phyloP scores from a whole-genome alignment of 352 stramenopile genomes.

The Globisporangium lucens region DNA sequence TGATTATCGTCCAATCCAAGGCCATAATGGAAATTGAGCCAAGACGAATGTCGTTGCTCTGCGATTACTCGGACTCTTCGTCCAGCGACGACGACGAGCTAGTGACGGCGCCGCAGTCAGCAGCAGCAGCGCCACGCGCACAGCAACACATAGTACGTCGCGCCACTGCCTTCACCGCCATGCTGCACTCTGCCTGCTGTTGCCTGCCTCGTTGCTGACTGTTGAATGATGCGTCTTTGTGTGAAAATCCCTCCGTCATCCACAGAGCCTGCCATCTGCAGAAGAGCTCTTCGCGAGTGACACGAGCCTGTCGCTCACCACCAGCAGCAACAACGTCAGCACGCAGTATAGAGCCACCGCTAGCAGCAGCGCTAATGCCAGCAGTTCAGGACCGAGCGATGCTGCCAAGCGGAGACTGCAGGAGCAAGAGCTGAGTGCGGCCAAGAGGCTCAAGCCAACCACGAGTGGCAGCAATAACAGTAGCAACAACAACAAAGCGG shows the following conservation, averaged over 20 bases:
- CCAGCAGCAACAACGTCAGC: slow-evolving; percentile 1
- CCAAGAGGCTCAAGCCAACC: slow-evolving; percentile 16
- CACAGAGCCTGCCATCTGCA: slow-evolving; percentile 30
- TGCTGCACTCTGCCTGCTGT: background rate
- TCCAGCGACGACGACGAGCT: slow-evolving; percentile 27
- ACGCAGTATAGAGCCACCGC: slow-evolving; percentile 9
- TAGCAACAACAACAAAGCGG: background rate
- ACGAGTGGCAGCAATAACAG: slow-evolving; percentile 1
- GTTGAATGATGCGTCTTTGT: background rate
- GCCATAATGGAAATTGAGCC: background rate
- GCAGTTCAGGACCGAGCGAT: background rate
- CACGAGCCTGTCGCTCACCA: slow-evolving; percentile 20
- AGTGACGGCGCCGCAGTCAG: background rate
- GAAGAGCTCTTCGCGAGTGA: slow-evolving; percentile 46
- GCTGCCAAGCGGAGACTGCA: slow-evolving; percentile 13
- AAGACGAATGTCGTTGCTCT: slow-evolving; percentile 43
- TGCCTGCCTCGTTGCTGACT: background rate
- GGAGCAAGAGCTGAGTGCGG: slow-evolving; percentile 4
- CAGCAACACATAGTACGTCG: slow-evolving; percentile 11
- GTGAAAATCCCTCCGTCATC: too few species aligned
- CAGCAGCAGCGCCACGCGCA: background rate
- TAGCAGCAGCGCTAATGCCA: background rate
- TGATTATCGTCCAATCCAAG: too few species aligned
- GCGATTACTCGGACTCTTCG: slow-evolving; percentile 62
- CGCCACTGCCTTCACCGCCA: background rate